These are phyloP conservation scores for Solanum hybrid DNA, from an alignment of 305 asterid species.

Conservation along the genomic window DNA sequence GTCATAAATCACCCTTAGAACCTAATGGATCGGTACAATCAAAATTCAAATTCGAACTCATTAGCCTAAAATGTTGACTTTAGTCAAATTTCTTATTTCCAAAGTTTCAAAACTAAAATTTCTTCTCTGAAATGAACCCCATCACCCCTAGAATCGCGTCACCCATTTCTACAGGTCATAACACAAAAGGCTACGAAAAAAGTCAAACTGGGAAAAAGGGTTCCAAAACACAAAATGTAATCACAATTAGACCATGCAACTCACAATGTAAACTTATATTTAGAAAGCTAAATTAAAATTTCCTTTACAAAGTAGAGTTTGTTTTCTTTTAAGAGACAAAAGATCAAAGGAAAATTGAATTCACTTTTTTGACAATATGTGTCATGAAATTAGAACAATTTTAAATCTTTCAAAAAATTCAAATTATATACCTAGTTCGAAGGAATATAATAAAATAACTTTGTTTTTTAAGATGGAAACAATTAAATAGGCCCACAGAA, in stretches of 20 bases:
- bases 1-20: background rate
- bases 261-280: background rate
- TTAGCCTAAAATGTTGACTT: background rate
- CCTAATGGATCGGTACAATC: background rate
- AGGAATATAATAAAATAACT: background rate
- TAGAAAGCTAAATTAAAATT: background rate
- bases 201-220: background rate
- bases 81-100: background rate
- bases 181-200: background rate
- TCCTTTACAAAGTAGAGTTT: background rate
- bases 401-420: background rate
- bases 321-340: background rate
- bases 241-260: background rate
- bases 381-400: background rate
- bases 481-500: background rate
- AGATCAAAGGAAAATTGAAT: background rate
- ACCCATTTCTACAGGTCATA: background rate
- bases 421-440: background rate
- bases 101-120: background rate
- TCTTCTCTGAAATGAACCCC: background rate
- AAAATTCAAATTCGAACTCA: background rate
- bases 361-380: background rate
- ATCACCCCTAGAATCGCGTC: background rate
- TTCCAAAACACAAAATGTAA: background rate
- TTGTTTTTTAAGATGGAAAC: background rate